Evolutionary conservation across 441 rosid genomes (phyloP), one percentile per base, ranked within the genome.

Genomic region (Erysimum cheiri): DNA sequence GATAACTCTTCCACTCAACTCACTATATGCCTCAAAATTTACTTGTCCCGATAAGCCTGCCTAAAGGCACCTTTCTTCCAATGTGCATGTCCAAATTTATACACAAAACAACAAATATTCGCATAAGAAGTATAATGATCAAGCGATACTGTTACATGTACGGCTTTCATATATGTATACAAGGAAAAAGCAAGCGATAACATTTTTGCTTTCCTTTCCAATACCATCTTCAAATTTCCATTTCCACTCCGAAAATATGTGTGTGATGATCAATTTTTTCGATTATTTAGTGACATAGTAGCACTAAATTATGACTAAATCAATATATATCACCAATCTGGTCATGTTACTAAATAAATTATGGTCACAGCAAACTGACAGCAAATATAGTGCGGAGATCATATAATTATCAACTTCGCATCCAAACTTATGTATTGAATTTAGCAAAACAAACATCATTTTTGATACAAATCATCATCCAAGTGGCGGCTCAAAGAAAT

Each of bases 11-110:
- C 74, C 78, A 74, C 79, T 64, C 50, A 60, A 67, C 75, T 70
- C 71, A 57, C 72, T 70, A 57, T 69, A 63, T 70, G 43, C 67
- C 55, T 70, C 64, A 24, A 26, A 50, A 17, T 70, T 70, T 70
- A 64, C 67, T 70, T 70, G 67, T 75, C 75, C 79, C 79, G 33
- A 75, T 75, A 75, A 75, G 79, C 75, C 79, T 75, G 75, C 79
- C 32, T 69, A 69, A 75, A 70, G 75, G 13, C 14, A 75, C 49
- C 62, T 64, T 64, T 70, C 79, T 69, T 64, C 62, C 39, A n/a
- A 61, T 74, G 54, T 74, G 59, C 73, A 74, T 74, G 58, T 74
- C 69, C 69, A 52, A 35, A 31, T 67, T 74, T 44, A 67, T 67
- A 60, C 69, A 44, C 50, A 12, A 60, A 50, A 49, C 39, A n/a